Evolutionary conservation across 768 basidiomycete genomes (phyloP), one percentile per base, ranked within the genome.

Genomic region (Lactarius quietus): DNA sequence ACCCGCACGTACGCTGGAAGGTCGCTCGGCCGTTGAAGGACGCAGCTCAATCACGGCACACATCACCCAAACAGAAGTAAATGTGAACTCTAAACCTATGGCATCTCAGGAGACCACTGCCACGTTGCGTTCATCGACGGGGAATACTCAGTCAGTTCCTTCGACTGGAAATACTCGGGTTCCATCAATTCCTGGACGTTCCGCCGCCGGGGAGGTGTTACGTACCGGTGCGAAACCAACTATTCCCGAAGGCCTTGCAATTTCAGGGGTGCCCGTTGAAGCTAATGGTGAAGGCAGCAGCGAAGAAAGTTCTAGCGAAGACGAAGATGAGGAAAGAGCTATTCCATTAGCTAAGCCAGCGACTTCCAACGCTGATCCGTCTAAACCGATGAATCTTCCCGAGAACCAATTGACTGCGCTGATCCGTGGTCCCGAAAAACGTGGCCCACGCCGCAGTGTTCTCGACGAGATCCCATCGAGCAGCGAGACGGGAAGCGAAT

Each of bases 391-490:
- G 23, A 33, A 57, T 31, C 28, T 28, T 59, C 45, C 59, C 31
- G 58, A 61, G 31, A 59, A 58, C 18, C 57, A 61, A 56, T 39
- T 65, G 20, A 26, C 36, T 29, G 58, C 67, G 28, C 43, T 70
- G 59, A 45, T 70, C 14, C 43, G 51, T 43, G 64, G 69, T 5
- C 56, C 67, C 6, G 57, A 38, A 41, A 58, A 60, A 57, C 35
- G 54, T 52, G 61, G 61, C 14, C 64, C 69, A 35, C 48, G 55
- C 10, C 52, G 33, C 31, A 70, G 69, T 58, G 23, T 69, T 17
- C 51, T 68, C 38, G 67, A 69, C 10, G 69, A 69, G 26, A 61
- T 69, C 26, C 69, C 67, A 33, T 68, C 63, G 18, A 68, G 63
- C 26, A 64, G 62, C 38, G 61, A 65, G 35, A 45, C 63, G 3